These are phyloP conservation scores for Nicotiana tomentosiformis DNA, from an alignment of 257 asterid genomes.

Conservation along the genomic window DNA sequence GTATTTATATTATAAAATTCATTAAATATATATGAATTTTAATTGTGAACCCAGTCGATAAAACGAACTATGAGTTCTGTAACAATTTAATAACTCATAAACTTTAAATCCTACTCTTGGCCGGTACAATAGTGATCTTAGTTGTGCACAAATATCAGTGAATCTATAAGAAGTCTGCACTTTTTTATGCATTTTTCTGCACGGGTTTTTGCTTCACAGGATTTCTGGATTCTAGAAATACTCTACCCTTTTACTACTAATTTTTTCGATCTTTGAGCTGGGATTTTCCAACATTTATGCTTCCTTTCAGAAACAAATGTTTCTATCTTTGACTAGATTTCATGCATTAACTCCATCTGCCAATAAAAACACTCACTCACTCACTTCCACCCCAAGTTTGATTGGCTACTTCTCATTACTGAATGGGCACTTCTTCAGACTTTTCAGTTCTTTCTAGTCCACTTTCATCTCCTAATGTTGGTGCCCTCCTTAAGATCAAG, in stretches of 20 bases:
- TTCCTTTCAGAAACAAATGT: slow-evolving; percentile 9
- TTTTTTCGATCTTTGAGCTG: slow-evolving; percentile 25
- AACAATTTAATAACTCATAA: too few species aligned
- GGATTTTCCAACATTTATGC: slow-evolving; percentile 35
- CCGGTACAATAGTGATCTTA: not conserved
- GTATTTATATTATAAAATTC: too few species aligned
- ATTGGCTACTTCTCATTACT: not conserved
- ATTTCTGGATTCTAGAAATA: slow-evolving; percentile 24
- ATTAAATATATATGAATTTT: too few species aligned
- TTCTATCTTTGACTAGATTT: slow-evolving; percentile 6
- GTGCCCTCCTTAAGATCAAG: slow-evolving; percentile 67
- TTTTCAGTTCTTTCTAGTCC: slow-evolving; percentile 39
- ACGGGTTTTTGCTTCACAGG: slow-evolving; percentile 9
- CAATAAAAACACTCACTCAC: not conserved
- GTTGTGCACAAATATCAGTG: not conserved
- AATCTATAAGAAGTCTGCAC: not conserved
- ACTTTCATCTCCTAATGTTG: slow-evolving; percentile 52
- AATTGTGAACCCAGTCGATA: too few species aligned
- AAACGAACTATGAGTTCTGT: too few species aligned
- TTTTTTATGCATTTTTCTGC: not conserved
- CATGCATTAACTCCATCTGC: not conserved
- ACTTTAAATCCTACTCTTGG: too few species aligned
- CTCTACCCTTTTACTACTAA: not conserved
- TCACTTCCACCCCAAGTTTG: not conserved
- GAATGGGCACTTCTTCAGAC: slow-evolving; percentile 20